Evolutionary conservation across 2,329 filamentous ascomycete genomes (phyloP), one percentile per base, ranked within the genome.

Genomic region (Boeremia exigua): DNA sequence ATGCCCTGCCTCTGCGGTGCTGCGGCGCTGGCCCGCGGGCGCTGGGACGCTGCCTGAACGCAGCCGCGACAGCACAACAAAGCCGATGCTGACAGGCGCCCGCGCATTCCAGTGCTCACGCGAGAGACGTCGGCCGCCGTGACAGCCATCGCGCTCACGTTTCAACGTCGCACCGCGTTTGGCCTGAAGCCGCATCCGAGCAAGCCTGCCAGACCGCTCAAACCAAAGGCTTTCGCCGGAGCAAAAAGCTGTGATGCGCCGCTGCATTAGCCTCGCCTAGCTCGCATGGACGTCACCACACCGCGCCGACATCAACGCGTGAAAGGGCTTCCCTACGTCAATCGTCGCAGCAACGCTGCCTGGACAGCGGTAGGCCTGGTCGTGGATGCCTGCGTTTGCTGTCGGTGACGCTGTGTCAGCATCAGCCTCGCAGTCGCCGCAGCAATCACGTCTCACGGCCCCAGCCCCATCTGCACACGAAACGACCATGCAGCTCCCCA

Each of bases 211-310:
- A 55, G 39, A 15, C 52, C 50, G 37, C 50, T 36, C 50, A 54
- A 45, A 32, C 43, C 37, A 54, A 15, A 48, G 19, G 50, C 50
- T 48, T 42, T 40, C 36, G 37, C 43, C 51, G 42, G 52, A 49
- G 34, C 30, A 36, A 50, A 46, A 37, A 38, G 34, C 25, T 38
- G 48, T 60, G 55, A 60, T 63, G 59, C 61, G 40, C 34, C 38
- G 37, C 27, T 61, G 62, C 49, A 48, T 58, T 67, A 56, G 63
- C 57, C 40, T 40, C 17, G 14, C 14, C 46, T 59, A 60, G 61
- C 50, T 23, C 37, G 40, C 58, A 61, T 59, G 17, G 64, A 68
- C 65, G 63, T 68, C 66, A 68, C 58, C 54, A 62, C 42, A 47
- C 59, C 19, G 55, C 54, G 29, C 38, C 54, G 19, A 40, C 37